Base-by-base conservation (phyloP, 176 grass and related monocot genomes). In the Ananas comosus region DNA sequence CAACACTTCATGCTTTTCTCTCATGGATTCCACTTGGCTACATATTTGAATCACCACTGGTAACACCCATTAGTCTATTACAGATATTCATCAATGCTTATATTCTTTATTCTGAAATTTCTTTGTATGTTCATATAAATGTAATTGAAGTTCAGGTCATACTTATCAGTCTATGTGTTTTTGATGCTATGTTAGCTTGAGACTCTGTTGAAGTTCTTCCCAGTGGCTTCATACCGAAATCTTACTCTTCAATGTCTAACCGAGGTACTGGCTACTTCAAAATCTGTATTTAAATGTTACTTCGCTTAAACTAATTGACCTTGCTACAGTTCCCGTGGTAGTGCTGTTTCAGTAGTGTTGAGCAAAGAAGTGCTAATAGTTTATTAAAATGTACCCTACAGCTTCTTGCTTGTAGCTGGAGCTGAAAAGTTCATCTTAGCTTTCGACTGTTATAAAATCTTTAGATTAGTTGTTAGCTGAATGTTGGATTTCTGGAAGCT, bases 21-120 rank as follows among this genome's bases (percentile, higher is more conserved):
- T 99, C 95, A 53, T 99, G 95, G 95, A 99, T 99, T 74, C 95
- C 90, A 10, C 82, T 99, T 67, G 95, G 95, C 49, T 99, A 94
- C 28, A 99, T 99, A 71, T 94, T 99, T 48, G 95, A 99, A 82
- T 99, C 90, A 22, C 87, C 90, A 25, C 72, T 99, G 89, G 95
- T 99, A 80, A 68, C 80, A 61, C 21, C 21, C 21, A 61, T 61
- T 9, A 61, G 33, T 42, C 33, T 42, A 42, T 42, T 42, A 7
- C 33, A 42, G 13, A 33, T 9, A 21, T 76, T 42, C 52, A 77
- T 13, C 16, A 66, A 13, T 53, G 24, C 13, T 16, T 17, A 42
- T 42, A 42, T 48, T 59, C 24, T 73, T 50, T 33, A 73, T 13
- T 50, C 48, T 71, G 59, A 58, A 3, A 19, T 80, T 72, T 61